These are phyloP conservation scores for Trichoderma afroharzianum DNA, from an alignment of 2,329 filamentous ascomycete genomes.

Conservation along the genomic window DNA sequence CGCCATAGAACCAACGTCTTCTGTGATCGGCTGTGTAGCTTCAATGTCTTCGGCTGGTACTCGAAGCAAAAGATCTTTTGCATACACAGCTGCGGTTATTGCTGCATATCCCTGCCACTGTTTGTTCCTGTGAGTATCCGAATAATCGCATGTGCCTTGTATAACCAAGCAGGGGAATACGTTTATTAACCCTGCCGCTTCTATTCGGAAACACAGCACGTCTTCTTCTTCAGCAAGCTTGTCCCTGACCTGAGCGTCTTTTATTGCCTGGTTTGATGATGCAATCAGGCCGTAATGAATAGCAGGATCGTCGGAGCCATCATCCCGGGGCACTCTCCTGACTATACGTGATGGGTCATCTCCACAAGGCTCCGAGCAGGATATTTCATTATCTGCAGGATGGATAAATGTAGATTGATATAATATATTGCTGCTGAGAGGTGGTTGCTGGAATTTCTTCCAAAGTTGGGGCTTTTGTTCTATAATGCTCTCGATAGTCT, in stretches of 20 bases:
- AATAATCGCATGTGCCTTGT: background rate
- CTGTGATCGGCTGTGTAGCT: background rate
- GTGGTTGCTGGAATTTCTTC: background rate
- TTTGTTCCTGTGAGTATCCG: background rate
- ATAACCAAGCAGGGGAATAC: background rate
- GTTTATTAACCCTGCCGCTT: background rate
- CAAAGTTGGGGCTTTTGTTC: background rate
- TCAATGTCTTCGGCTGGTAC: background rate
- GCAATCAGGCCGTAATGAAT: background rate
- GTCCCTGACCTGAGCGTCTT: rapidly evolving
- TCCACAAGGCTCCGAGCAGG: background rate
- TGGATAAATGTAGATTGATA: background rate
- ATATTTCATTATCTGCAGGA: background rate
- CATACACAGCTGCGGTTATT: background rate
- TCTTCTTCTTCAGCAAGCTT: background rate
- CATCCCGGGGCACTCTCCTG: background rate
- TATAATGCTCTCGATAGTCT: background rate
- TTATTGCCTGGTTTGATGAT: background rate
- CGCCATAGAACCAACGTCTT: background rate
- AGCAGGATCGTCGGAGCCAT: background rate
- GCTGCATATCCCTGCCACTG: background rate
- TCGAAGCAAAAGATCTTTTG: background rate
- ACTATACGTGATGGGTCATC: background rate
- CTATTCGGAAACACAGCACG: background rate
- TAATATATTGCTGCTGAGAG: background rate